Evolutionary conservation across 2,329 filamentous ascomycete species (phyloP), one percentile per base, ranked within the genome.

Genomic region (Cryphonectria japonica): DNA sequence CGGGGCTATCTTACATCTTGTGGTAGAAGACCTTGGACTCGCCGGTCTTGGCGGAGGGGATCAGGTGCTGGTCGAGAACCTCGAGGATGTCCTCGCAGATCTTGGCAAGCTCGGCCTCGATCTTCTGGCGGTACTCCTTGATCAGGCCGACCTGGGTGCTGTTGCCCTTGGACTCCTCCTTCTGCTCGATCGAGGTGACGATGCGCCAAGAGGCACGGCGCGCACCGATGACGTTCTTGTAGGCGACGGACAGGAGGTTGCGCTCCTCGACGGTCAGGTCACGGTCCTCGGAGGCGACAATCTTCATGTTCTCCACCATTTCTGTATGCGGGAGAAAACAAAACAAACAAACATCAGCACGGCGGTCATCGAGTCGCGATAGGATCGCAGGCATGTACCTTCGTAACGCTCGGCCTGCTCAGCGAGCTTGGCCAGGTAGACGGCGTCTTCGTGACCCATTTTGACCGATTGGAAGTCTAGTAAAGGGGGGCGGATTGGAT

Each of bases 391-490:
- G 69, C 75, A 85, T 89, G 80, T 87, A 98, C 96, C 96, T 89
- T 99, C 96, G 87, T 99, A 99, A 84, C 96, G 95, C 92, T 99
- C 96, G 85, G 96, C 96, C 91, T 99, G 96, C 92, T 99, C 96
- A 83, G 96, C 96, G 85, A 99, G 93, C 94, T 98, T 98, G 87
- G 96, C 96, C 84, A 98, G 92, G 86, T 98, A 98, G 82, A 99
- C 96, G 81, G 95, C 95, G 88, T 98, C 95, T 90, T 98, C 95
- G 89, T 97, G 94, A 91, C 93, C 94, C 95, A 98, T 98, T 88
- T 88, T 95, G 88, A 83, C 85, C 82, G 78, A 79, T 77, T 80
- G 75, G 72, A 76, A 54, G 68, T 76, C 68, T 75, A 69, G 72
- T 66, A 70, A 50, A 63, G 60, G 65, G 68, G 66, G 39, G 59